These are phyloP conservation scores for Vigna unguiculata DNA, from an alignment of 306 rosid genomes.

Conservation along the genomic window DNA sequence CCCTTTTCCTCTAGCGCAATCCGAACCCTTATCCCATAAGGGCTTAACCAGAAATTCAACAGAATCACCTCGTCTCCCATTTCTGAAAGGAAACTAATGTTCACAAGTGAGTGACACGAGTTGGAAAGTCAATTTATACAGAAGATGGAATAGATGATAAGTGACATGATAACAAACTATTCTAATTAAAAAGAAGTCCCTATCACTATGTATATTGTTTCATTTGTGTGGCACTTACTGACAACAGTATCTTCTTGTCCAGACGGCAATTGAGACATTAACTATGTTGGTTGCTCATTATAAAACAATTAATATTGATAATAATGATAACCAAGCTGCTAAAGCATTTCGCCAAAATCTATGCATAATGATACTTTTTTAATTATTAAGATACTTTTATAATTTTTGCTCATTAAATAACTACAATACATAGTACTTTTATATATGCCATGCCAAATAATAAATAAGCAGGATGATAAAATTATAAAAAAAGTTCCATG, in stretches of 20 bases:
- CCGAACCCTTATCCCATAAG: constrained; percentile 17
- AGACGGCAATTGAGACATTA: constrained; percentile 1
- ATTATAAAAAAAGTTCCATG: no score
- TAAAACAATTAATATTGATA: no score
- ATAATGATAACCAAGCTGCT: background rate
- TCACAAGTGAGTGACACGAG: background rate
- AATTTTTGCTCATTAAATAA: no score
- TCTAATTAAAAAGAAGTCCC: background rate
- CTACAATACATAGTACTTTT: no score
- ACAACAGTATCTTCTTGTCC: background rate
- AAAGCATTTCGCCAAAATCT: background rate
- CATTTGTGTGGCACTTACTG: background rate
- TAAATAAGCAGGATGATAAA: no score
- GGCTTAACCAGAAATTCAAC: constrained; percentile 50
- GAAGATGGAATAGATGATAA: background rate
- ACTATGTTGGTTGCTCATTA: no score
- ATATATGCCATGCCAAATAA: no score
- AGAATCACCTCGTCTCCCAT: constrained; percentile 56
- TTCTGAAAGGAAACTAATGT: background rate
- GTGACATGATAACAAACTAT: constrained; percentile 7
- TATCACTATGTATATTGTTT: background rate
- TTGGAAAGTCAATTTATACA: constrained; percentile 8
- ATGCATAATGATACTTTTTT: background rate
- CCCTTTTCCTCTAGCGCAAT: background rate
- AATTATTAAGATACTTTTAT: background rate